Evolutionary conservation across 176 grass and related monocot species (phyloP), one percentile per base, ranked within the genome.

Genomic region (Oryza coarctata): DNA sequence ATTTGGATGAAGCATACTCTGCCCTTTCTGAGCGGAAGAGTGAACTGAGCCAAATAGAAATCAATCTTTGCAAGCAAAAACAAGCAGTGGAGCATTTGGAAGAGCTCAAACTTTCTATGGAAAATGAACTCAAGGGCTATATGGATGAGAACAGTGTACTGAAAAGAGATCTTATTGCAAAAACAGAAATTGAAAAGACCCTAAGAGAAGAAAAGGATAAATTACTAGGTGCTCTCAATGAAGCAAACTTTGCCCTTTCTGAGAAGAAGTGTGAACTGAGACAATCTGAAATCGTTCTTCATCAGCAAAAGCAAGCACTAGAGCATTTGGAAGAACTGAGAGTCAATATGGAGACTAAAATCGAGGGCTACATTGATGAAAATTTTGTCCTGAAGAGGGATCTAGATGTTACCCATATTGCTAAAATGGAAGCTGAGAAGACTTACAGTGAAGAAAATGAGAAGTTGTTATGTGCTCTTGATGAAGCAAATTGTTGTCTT

Each of bases 1-100:
- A 76, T 68, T 82, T 94, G 5, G 70, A 86, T 31, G 78, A 85
- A 89, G 87, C 85, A 91, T 88, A 80, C 27, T 66, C 57, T 87
- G 74, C 82, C 35, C 73, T 91, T 73, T 65, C 26, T 76, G 78
- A 80, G 6, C 78, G 31, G 69, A 87, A 84, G 33, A 83, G 36
- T 79, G 74, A 91, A 39, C 74, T 89, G 65, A 69, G 26, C 12
- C 58, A 85, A 50, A 55, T 85, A 22, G 57, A 87, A 76, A 77
- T 80, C 73, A 86, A 41, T 71, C 67, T 89, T 43, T 34, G 83
- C 63, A 74, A 85, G 22, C 86, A 89, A 79, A 87, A 80, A 52
- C 58, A 76, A 34, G 68, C 75, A 72, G 18, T 80, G 10, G 77
- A 91, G 20, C 84, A 80, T 69, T 70, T 89, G 76, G 68, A 87